Evolutionary conservation across 352 stramenopile genomes (phyloP), one percentile per base, ranked within the genome.

Genomic region (Pythium sukuiense): DNA sequence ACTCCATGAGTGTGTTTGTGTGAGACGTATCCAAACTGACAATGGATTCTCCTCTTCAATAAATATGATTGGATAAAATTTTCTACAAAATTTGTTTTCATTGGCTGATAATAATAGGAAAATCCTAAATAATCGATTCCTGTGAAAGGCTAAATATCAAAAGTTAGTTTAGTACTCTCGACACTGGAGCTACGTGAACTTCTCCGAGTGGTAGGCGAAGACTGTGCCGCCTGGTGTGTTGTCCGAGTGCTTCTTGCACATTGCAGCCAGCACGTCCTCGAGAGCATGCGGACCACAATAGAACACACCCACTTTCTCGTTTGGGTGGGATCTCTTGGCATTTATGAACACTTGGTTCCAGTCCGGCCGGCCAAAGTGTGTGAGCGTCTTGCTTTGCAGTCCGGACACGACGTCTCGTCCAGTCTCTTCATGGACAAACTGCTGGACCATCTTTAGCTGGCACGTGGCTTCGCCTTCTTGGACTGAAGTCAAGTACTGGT

Each of bases 191-290:
- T 86, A 91, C 58, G 79, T 70, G 64, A 93, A 93, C 65, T 93
- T 93, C 72, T 93, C 85, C 67, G 85, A 93, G 73, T 93, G 85
- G 68, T 89, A 93, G 72, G 91, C 85, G 56, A 93, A 93, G 30
- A 86, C 61, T n/a, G 82, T 89, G 59, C 85, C 85, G 26, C 80
- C 75, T 6, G 67, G 60, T 20, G 71, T 62, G 12, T 63, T 78
- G 20, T 81, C 88, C 62, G 83, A 89, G 59, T 88, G 88, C 55
- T 82, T 76, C 50, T 79, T 77, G 74, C 83, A 92, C 70, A 80
- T 86, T 35, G 81, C 84, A 49, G 75, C 74, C 26, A 96, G 63
- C 41, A 89, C 83, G 61, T 88, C 78, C 65, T 93, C 85, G 18
- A 96, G 80, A 6, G 70, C 75, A 54, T 92, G 83, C n/a, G 87